These are phyloP conservation scores for Ophioceras dolichostomum DNA, from an alignment of 2,329 filamentous ascomycete species.

Conservation along the genomic window DNA sequence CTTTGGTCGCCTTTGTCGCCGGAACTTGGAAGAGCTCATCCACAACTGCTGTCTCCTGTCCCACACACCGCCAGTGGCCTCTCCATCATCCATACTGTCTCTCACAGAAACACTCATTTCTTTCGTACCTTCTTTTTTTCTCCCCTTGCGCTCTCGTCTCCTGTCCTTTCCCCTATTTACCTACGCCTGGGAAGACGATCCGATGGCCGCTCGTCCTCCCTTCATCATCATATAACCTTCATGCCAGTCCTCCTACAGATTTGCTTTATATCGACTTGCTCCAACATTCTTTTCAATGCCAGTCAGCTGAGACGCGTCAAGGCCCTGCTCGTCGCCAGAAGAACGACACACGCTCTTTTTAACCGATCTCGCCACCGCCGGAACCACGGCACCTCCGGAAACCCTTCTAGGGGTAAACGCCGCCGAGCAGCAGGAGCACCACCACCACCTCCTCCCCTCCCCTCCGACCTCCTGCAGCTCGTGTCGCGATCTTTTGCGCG, in stretches of 20 bases:
- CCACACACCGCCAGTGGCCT: too few species aligned
- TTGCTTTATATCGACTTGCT: slow-evolving; percentile 33
- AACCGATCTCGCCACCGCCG: slow-evolving; percentile 20
- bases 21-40: too few species aligned
- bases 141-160: slow-evolving; percentile 1
- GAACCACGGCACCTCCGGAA: slow-evolving; percentile 19
- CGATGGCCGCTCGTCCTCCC: slow-evolving; percentile 2
- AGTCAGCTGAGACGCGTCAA: slow-evolving; percentile 26
- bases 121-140: background rate
- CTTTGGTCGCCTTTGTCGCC: background rate
- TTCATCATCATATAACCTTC: slow-evolving; percentile 14
- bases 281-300: slow-evolving; percentile 31
- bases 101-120: too few species aligned
- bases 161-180: too few species aligned
- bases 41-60: too few species aligned
- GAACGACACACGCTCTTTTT: slow-evolving; percentile 21
- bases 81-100: background rate
- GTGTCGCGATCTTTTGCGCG: slow-evolving; percentile 8
- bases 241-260: slow-evolving; percentile 35
- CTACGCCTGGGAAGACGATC: background rate
- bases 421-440: slow-evolving; percentile 12
- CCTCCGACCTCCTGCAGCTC: slow-evolving; percentile 10
- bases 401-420: slow-evolving; percentile 8
- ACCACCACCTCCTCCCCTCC: slow-evolving; percentile 9
- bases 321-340: slow-evolving; percentile 30